Conservation (phyloP, 352 stramenopile genomes). For the Phytophthora litchii region DNA sequence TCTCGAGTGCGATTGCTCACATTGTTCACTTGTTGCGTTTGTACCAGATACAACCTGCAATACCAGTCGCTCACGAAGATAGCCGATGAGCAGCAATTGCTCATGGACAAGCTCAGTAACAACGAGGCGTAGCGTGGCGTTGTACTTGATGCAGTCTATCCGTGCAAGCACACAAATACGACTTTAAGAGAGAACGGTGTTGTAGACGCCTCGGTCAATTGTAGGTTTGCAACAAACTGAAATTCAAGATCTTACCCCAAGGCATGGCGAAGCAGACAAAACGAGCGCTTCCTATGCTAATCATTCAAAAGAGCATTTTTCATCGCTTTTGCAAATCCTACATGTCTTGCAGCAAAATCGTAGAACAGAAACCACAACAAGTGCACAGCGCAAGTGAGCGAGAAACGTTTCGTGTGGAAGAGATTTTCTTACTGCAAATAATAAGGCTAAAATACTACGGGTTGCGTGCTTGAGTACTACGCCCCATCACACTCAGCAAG, state of each 20-base stretch:
- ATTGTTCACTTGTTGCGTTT: constrained; percentile 6
- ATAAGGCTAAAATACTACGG: constrained; percentile 50
- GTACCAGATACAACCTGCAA: constrained; percentile 82
- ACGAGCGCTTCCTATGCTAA: too few species aligned
- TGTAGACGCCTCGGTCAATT: neutral
- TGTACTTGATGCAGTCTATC: neutral
- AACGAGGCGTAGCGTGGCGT: constrained; percentile 71
- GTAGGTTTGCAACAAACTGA: too few species aligned
- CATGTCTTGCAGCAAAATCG: too few species aligned
- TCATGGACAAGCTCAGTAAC: constrained; percentile 90
- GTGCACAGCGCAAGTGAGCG: too few species aligned
- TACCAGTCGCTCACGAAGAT: constrained; percentile 81
- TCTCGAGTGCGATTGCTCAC: constrained; percentile 7
- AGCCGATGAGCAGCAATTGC: constrained; percentile 76
- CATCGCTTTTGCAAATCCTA: too few species aligned
- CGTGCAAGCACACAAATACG: neutral
- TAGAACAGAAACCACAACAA: too few species aligned
- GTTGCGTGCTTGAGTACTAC: constrained; percentile 41
- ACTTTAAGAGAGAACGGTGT: neutral
- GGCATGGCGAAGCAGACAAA: too few species aligned
- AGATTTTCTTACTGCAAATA: constrained; percentile 51
- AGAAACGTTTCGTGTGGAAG: constrained; percentile 16
- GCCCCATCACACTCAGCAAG: constrained; percentile 46
- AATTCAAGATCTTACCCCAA: too few species aligned
- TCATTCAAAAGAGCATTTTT: too few species aligned